These are phyloP conservation scores for Trifolium fragiferum DNA, from an alignment of 306 rosid genomes.

Conservation along the genomic window DNA sequence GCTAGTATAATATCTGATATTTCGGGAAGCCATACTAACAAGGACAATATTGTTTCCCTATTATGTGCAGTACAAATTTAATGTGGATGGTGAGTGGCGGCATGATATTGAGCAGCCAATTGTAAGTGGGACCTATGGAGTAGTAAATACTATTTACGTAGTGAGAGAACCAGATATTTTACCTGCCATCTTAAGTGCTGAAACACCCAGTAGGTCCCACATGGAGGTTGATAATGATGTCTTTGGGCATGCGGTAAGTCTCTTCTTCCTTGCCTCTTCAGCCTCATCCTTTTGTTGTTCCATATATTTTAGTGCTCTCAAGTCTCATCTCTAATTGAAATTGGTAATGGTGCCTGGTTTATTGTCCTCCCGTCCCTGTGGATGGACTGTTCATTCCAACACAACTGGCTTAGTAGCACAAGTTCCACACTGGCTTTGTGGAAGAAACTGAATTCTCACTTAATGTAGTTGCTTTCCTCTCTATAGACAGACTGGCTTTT, in stretches of 20 bases:
- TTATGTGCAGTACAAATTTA: slow-evolving; percentile 74
- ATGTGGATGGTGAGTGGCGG: slow-evolving; percentile 85
- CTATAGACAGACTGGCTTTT: slow-evolving; percentile 12
- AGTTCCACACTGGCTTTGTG: slow-evolving; percentile 12
- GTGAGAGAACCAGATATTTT: slow-evolving; percentile 53
- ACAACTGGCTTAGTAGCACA: slow-evolving; percentile 1
- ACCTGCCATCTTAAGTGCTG: slow-evolving; percentile 53
- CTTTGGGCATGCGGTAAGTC: slow-evolving; percentile 56
- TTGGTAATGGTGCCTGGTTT: slow-evolving; percentile 16
- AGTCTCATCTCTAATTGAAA: neutral
- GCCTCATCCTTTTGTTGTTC: slow-evolving; percentile 14
- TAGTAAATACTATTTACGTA: slow-evolving; percentile 68
- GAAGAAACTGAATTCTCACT: slow-evolving; percentile 5
- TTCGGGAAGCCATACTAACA: slow-evolving; percentile 39
- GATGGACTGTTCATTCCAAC: slow-evolving; percentile 11
- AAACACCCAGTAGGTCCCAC: slow-evolving; percentile 62
- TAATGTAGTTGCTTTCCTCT: neutral
- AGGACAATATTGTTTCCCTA: slow-evolving; percentile 42
- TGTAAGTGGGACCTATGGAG: slow-evolving; percentile 64
- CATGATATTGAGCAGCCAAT: slow-evolving; percentile 72
- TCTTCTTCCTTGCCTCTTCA: slow-evolving; percentile 8
- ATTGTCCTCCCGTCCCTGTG: neutral
- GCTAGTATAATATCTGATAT: slow-evolving; percentile 34
- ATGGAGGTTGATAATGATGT: slow-evolving; percentile 81
- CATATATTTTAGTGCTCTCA: slow-evolving; percentile 22